phyloP scores from a whole-genome alignment of 306 rosid genomes.

The Corylus avellana region DNA sequence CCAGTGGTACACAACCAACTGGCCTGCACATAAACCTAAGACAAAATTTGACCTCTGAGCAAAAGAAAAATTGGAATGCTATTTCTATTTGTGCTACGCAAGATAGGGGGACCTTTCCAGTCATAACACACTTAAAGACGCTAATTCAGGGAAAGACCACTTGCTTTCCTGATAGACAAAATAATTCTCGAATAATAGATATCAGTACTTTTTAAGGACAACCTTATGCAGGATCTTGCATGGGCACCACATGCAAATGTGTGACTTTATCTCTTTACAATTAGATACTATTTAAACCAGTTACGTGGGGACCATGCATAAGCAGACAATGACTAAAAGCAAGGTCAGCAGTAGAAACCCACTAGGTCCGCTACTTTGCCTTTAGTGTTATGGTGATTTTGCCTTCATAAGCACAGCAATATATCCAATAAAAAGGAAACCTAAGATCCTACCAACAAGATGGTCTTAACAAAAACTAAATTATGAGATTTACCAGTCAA shows the following conservation, averaged over 20 bases:
- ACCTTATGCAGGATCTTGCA: neutral
- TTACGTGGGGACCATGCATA: neutral
- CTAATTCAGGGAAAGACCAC: neutral
- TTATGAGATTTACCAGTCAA: neutral
- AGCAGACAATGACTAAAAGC: neutral
- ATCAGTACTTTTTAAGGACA: neutral
- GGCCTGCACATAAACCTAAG: constrained; percentile 3
- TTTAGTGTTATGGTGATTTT: neutral
- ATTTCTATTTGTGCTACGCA: too few species aligned
- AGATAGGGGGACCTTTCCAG: too few species aligned
- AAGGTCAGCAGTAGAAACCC: neutral
- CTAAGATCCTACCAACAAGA: neutral
- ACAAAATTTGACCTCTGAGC: neutral
- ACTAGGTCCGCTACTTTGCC: neutral
- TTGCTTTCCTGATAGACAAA: too few species aligned
- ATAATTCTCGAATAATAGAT: too few species aligned
- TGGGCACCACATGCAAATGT: neutral
- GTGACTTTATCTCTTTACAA: constrained; percentile 1
- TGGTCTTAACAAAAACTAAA: neutral
- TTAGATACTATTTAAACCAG: neutral
- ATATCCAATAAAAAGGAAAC: neutral
- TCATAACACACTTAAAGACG: too few species aligned
- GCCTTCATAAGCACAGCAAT: neutral
- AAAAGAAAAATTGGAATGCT: too few species aligned
- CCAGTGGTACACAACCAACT: constrained; percentile 26